Evolutionary conservation across 2,329 filamentous ascomycete genomes (phyloP).

Genomic region (Apiospora pterosperma): DNA sequence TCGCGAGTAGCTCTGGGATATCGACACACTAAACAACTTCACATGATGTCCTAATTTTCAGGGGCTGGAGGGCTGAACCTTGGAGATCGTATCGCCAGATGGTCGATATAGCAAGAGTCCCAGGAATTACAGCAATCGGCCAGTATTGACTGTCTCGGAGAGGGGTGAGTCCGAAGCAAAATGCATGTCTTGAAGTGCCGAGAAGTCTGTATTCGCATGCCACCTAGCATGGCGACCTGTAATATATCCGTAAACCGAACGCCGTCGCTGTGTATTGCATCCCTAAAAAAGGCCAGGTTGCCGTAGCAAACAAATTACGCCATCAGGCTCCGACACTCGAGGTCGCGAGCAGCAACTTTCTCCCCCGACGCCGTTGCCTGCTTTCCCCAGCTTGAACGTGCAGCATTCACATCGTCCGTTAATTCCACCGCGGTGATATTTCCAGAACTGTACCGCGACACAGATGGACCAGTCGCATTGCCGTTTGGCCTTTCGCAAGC

Average conservation of each 20-base stretch:
- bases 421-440: background rate
- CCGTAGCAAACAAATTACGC: background rate
- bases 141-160: background rate
- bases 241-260: background rate
- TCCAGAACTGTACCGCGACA: background rate
- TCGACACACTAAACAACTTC: background rate
- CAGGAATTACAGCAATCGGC: background rate
- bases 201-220: background rate
- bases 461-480: background rate
- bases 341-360: background rate
- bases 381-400: background rate
- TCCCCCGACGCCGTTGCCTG: no score
- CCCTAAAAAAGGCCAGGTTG: background rate
- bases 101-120: background rate
- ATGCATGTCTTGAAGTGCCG: background rate
- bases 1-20: background rate
- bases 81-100: background rate
- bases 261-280: background rate
- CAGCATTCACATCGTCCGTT: background rate
- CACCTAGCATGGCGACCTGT: background rate
- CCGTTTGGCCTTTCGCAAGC: background rate
- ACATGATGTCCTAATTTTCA: background rate
- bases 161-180: background rate
- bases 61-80: background rate
- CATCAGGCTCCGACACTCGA: background rate